These are phyloP conservation scores for Rosa multiflora DNA, from an alignment of 306 rosid genomes.

Conservation along the genomic window DNA sequence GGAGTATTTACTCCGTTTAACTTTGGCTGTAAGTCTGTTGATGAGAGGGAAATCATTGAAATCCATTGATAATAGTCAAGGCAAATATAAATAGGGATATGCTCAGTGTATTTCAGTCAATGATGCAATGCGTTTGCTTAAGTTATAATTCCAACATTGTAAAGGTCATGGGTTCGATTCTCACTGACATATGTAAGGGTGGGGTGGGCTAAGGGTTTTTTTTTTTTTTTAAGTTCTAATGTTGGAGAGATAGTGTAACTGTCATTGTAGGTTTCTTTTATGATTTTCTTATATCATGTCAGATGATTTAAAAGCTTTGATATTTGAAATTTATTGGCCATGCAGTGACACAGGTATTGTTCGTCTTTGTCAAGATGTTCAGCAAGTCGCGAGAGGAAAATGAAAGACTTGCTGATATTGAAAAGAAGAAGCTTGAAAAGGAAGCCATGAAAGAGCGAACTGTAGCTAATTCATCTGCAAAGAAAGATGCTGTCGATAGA, in stretches of 20 bases:
- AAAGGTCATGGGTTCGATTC: too few species aligned
- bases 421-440: slow-evolving; percentile 81
- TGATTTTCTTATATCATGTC: background rate
- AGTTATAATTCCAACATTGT: background rate
- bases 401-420: slow-evolving; percentile 79
- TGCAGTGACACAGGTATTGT: slow-evolving; percentile 91
- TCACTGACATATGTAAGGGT: too few species aligned
- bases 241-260: background rate
- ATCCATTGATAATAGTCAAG: background rate
- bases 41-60: background rate
- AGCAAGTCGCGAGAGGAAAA: slow-evolving; percentile 95
- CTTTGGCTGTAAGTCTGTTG: background rate
- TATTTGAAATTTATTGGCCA: slow-evolving; percentile 13
- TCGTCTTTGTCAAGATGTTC: slow-evolving; percentile 79
- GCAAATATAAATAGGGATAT: background rate
- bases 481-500: slow-evolving; percentile 43
- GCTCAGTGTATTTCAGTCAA: background rate
- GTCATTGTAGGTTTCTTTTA: background rate
- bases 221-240: background rate
- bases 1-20: background rate
- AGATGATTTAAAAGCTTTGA: background rate
- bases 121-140: background rate
- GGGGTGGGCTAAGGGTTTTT: too few species aligned
- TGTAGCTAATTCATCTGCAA: slow-evolving; percentile 35
- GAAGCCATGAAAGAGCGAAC: slow-evolving; percentile 86